Evolutionary conservation across 2,329 filamentous ascomycete species (phyloP), one percentile per base, ranked within the genome.

Genomic region (Fusarium sp.): DNA sequence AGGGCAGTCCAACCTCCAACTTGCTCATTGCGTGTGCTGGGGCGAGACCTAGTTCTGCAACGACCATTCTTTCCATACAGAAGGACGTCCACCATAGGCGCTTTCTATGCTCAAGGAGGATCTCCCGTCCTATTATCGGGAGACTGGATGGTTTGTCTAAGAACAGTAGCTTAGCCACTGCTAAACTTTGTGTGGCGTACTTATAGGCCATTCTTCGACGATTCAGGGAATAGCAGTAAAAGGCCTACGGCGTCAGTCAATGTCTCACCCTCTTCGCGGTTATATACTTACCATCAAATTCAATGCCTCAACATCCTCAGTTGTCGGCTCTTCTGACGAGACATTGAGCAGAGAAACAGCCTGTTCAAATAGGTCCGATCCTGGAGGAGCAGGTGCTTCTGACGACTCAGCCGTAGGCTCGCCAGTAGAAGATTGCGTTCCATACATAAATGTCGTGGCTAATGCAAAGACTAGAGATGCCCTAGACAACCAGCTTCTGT

Each of bases 21-120:
- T 6, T 51, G 1, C 18, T 51, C 22, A 24, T 13, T 1, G 15
- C 45, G n/a, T 49, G 45, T 10, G 45, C 45, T 24, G 45, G 31
- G 18, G 45, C 31, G 10, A 49, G 31, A 17, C 45, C 31, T 3
- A 31, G 10, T 13, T 49, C 45, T 4, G 31, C 45, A 15, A 49
- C 45, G 13, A 49, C 45, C 45, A 49, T 49, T 17, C 45, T 49
- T 17, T 49, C 45, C 45, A 49, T 49, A 5, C 45, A 49, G 22
- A 36, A 36, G 6, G 45, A 24, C 7, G 45, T 49, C 45, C 45
- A 49, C 31, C 45, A 49, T n/a, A 49, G 7, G 1, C 31, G 45
- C 15, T 49, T 49, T 24, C 31, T 18, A 17, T 49, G 45, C 15
- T 49, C 31, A 2, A 36, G 10, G 7, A 34, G 33, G 2, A 49